These are phyloP conservation scores for Curvularia eragrostidis DNA, from an alignment of 2,329 filamentous ascomycete species.

Conservation along the genomic window DNA sequence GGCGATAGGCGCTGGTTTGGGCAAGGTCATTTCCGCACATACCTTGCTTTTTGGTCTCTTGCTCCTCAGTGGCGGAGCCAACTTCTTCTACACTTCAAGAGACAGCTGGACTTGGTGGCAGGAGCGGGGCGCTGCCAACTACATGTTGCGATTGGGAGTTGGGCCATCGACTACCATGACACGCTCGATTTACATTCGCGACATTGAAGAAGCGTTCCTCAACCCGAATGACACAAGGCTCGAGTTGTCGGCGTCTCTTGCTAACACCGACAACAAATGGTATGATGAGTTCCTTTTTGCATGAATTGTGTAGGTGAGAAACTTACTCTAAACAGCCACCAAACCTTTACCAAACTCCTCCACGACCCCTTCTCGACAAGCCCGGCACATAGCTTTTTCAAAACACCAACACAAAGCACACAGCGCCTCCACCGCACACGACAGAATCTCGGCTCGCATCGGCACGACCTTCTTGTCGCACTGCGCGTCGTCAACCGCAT, in stretches of 20 bases:
- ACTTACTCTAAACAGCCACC: conserved; percentile 35
- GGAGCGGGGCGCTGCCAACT: conserved; percentile 78
- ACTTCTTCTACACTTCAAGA: conserved; percentile 76
- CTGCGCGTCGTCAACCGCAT: conserved; percentile 89
- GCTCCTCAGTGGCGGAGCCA: conserved; percentile 71
- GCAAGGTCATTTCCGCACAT: conserved; percentile 74
- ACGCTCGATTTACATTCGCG: conserved; percentile 81
- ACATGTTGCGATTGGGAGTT: conserved; percentile 83
- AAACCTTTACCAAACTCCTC: conserved; percentile 49
- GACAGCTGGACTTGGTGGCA: conserved; percentile 82
- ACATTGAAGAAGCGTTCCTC: conserved; percentile 72
- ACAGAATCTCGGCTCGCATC: conserved; percentile 80
- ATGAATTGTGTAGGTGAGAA: not conserved
- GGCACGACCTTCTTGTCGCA: conserved; percentile 89
- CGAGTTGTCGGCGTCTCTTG: conserved; percentile 26
- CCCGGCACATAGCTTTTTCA: conserved; percentile 29
- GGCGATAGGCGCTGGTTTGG: conserved; percentile 68
- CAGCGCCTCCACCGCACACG: conserved; percentile 76
- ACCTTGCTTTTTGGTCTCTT: conserved; percentile 75
- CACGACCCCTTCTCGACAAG: conserved; percentile 29
- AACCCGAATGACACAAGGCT: conserved; percentile 45
- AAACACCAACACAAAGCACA: conserved; percentile 41
- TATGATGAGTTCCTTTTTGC: conserved; percentile 12
- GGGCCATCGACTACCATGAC: conserved; percentile 81
- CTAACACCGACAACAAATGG: conserved; percentile 38